Percentiles rank a stretch among this genome's conserved stretches.
Conservation (phyloP, 176 grass and related monocot genomes). For the Stipa capillata region DNA sequence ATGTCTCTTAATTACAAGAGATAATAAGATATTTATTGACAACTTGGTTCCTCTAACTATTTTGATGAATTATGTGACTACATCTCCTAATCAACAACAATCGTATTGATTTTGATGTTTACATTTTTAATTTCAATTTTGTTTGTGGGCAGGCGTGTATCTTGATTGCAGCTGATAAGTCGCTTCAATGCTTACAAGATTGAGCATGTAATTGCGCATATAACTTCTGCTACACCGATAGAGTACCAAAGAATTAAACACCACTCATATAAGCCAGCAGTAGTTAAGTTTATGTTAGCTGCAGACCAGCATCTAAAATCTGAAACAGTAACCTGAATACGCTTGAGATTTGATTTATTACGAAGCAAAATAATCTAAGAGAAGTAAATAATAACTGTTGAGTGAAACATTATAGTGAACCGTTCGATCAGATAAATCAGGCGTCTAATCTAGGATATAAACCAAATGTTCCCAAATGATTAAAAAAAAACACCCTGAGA, state of each 20-base stretch:
- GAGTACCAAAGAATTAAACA: not conserved
- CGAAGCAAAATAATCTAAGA: not conserved
- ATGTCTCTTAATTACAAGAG: not conserved
- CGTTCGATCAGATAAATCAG: not conserved
- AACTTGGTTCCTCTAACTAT: not conserved
- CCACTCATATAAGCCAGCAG: not conserved
- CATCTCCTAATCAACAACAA: not conserved
- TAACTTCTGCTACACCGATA: not conserved
- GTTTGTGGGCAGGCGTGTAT: not conserved
- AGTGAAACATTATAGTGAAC: not conserved
- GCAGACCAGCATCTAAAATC: not conserved
- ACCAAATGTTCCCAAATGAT: not conserved
- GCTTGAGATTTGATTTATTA: too few species aligned
- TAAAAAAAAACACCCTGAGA: not conserved
- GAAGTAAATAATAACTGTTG: not conserved
- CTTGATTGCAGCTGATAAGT: not conserved
- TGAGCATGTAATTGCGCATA: slow-evolving; percentile 4
- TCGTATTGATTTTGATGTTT: not conserved
- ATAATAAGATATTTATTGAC: not conserved
- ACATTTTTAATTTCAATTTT: not conserved
- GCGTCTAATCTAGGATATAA: not conserved
- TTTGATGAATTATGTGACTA: not conserved
- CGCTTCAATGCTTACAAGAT: not conserved
- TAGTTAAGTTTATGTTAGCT: not conserved
- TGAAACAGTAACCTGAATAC: too few species aligned